phyloP scores from a whole-genome alignment of 2,329 filamentous ascomycete genomes.

The Colletotrichum plurivorum region DNA sequence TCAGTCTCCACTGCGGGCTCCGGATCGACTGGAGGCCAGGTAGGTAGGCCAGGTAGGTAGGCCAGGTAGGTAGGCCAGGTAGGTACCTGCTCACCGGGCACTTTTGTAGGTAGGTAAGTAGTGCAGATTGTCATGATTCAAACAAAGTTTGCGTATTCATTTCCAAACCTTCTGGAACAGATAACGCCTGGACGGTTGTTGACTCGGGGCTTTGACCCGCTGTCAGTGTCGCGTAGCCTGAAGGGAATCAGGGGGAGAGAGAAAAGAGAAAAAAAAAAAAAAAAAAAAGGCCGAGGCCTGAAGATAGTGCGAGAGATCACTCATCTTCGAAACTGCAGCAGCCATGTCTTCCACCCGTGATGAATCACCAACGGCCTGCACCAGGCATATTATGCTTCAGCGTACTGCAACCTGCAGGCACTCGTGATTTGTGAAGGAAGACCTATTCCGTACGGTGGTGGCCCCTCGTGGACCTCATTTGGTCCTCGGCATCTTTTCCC shows the following conservation, averaged over 20 bases:
- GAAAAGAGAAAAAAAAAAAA: not conserved
- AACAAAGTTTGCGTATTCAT: constrained; percentile 21
- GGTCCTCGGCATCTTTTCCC: constrained; percentile 42
- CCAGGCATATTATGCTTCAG: constrained; percentile 23
- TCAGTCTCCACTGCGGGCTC: not conserved
- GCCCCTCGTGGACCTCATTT: constrained; percentile 14
- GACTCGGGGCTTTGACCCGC: constrained; percentile 29
- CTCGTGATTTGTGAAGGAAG: constrained; percentile 19
- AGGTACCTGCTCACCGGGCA: too few species aligned
- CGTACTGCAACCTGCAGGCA: not conserved
- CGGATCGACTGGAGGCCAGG: not conserved
- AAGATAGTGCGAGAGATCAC: constrained; percentile 10
- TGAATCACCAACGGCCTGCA: constrained; percentile 12
- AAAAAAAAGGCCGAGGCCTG: constrained; percentile 1
- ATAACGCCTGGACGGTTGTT: constrained; percentile 3
- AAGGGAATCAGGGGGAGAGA: not conserved
- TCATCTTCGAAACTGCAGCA: not conserved
- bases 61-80: too few species aligned
- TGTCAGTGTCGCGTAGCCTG: constrained; percentile 9
- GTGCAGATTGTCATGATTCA: constrained; percentile 32
- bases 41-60: too few species aligned
- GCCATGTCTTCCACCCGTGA: not conserved
- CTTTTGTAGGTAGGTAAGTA: too few species aligned
- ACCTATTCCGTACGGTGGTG: not conserved
- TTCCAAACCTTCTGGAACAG: constrained; percentile 28